Conservation (phyloP, 2,329 filamentous ascomycete species). For the Chaetomium sp. region DNA sequence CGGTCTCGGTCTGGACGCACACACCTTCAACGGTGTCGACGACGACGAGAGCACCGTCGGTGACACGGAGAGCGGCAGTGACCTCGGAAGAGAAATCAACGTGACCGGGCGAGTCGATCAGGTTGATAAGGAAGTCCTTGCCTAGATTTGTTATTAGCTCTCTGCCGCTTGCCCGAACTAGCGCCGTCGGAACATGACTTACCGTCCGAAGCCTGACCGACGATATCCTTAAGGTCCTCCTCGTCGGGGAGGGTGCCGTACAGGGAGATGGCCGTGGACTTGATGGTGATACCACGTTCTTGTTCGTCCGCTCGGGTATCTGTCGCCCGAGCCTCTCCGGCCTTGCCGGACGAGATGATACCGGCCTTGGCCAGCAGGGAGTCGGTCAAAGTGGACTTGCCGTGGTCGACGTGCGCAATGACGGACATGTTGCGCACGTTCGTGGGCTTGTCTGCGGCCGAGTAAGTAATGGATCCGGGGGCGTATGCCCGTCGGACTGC, state of each 20-base stretch:
- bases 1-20: constrained; percentile 99
- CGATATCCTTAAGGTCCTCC: constrained; percentile 94
- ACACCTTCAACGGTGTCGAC: constrained; percentile 99
- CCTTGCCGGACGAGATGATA: constrained; percentile 98
- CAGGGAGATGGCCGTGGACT: constrained; percentile 99
- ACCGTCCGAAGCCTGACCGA: constrained; percentile 77
- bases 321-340: constrained; percentile 92
- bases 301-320: constrained; percentile 98
- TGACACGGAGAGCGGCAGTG: constrained; percentile 99
- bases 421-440: constrained; percentile 96
- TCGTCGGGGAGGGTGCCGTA: constrained; percentile 79
- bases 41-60: constrained; percentile 98
- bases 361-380: constrained; percentile 98
- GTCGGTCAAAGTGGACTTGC: constrained; percentile 99
- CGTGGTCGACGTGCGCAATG: constrained; percentile 99
- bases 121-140: constrained; percentile 99
- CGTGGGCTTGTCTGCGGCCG: constrained; percentile 68
- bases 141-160: constrained; percentile 42
- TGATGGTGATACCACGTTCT: constrained; percentile 99
- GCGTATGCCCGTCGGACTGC: neutral
- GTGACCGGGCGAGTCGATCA: constrained; percentile 99
- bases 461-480: constrained; percentile 23
- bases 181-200: constrained; percentile 2
- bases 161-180: neutral
- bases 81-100: constrained; percentile 99